Base-by-base conservation (phyloP, 306 rosid genomes). In the Amphicarpaea edgeworthii region DNA sequence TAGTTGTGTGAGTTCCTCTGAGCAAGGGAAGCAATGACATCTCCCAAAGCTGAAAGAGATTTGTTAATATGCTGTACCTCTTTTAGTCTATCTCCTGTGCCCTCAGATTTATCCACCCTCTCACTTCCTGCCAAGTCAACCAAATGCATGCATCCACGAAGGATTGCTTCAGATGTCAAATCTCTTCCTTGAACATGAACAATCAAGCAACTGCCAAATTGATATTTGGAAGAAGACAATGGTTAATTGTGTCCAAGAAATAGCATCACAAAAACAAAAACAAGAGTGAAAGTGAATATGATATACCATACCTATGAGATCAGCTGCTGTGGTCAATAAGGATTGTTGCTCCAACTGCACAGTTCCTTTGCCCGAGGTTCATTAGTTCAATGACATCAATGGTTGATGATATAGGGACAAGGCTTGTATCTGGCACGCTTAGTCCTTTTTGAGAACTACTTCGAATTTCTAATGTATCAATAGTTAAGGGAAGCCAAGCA, bases 61-160 rank as follows among this genome's bases (percentile, higher is more conserved):
- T 77, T 95, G 81, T 95, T 95, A 77, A 95, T 95, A 77, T 95
- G 97, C 1, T 92, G 99, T 76, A 97, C 99, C 80, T 95, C 99
- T 87, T 95, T 95, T 26, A 95, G 80, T 76, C 99, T 86, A 75
- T 95, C 99, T 70, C 99, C 99, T 1, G 97, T 95, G 69, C 88
- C 99, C 88, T 92, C 99, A 59, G 99, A 95, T 83, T 95, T 95
- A 78, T 95, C 91, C n/a, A 95, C 99, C 81, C 99, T 95, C 77
- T 95, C 99, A 85, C 97, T 95, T 75, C 99, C 99, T 7, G 99
- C 99, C 67, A 95, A 85, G 83, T 95, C 99, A 79, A 95, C 99
- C 59, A 95, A 88, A 89, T 95, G 99, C 99, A 95, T 90, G 86
- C 99, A 92, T 53, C 99, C 99, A 14, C 97, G 97, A 65, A 92